Percentiles rank a stretch among this genome's conserved stretches.
Conservation (phyloP, 1,284 basidiomycete genomes). For the Trametes polyzona region DNA sequence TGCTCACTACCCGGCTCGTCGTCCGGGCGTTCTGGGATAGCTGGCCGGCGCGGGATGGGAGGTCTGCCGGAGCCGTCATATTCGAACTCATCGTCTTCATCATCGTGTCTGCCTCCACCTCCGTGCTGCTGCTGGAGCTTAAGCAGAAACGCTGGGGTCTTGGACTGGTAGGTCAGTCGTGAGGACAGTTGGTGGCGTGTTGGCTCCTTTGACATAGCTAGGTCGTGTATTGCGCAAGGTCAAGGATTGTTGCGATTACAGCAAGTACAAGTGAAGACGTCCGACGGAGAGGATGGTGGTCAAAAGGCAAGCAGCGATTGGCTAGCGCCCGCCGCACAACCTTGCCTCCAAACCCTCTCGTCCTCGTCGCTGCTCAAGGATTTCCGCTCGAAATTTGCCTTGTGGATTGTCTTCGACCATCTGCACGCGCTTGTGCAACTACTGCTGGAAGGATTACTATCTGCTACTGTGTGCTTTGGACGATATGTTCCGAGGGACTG, state of each 20-base stretch:
- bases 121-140: conserved; percentile 29
- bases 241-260: too few species aligned
- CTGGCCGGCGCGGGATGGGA: conserved; percentile 73
- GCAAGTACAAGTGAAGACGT: too few species aligned
- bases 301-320: not conserved
- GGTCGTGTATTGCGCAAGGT: not conserved
- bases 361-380: not conserved
- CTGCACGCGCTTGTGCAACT: not conserved
- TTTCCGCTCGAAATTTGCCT: too few species aligned
- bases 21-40: conserved; percentile 71
- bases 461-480: not conserved
- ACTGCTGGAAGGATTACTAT: not conserved
- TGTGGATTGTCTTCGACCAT: not conserved
- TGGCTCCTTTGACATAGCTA: conserved; percentile 38
- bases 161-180: conserved; percentile 32
- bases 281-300: too few species aligned
- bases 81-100: conserved; percentile 40
- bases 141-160: conserved; percentile 34
- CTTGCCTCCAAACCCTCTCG: not conserved
- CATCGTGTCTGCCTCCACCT: conserved; percentile 11
- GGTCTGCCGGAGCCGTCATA: conserved; percentile 68
- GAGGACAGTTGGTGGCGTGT: conserved; percentile 37
- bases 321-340: not conserved
- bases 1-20: conserved; percentile 75
- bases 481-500: conserved; percentile 50